Evolutionary conservation across 148 eudicot species (phyloP).

Genomic region (Pouteria glomerata): DNA sequence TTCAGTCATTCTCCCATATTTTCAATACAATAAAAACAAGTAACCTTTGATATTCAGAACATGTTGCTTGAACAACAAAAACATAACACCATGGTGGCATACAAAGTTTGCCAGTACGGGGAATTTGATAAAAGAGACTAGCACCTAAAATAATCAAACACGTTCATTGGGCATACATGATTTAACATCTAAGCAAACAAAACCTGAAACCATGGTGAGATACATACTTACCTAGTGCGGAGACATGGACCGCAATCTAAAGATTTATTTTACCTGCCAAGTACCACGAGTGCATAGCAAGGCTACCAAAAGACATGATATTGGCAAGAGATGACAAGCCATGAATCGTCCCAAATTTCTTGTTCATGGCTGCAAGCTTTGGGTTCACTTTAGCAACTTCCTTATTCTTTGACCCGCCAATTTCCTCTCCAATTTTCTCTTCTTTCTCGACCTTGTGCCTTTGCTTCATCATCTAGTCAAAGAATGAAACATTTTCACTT

Average conservation of each 20-base stretch:
- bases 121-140: neutral
- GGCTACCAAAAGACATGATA: constrained; percentile 80
- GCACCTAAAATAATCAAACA: neutral
- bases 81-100: too few species aligned
- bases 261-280: constrained; percentile 73
- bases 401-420: constrained; percentile 91
- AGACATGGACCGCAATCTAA: constrained; percentile 19
- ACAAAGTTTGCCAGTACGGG: too few species aligned
- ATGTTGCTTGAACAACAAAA: too few species aligned
- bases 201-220: constrained; percentile 1
- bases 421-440: constrained; percentile 85
- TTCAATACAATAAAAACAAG: too few species aligned
- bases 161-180: neutral
- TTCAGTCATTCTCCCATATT: neutral
- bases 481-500: constrained; percentile 8
- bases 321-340: constrained; percentile 83
- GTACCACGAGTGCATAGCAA: constrained; percentile 95
- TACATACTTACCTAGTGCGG: neutral
- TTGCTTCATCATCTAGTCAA: constrained; percentile 84
- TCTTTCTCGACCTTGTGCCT: constrained; percentile 97
- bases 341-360: constrained; percentile 96
- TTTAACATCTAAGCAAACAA: neutral
- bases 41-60: too few species aligned
- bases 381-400: constrained; percentile 82
- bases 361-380: constrained; percentile 85